A percentile compares a stretch with the other conserved stretches of the same genome.
phyloP scores from a whole-genome alignment of 192 early-diverging fungal species.

The Gaertneriomyces sp. region DNA sequence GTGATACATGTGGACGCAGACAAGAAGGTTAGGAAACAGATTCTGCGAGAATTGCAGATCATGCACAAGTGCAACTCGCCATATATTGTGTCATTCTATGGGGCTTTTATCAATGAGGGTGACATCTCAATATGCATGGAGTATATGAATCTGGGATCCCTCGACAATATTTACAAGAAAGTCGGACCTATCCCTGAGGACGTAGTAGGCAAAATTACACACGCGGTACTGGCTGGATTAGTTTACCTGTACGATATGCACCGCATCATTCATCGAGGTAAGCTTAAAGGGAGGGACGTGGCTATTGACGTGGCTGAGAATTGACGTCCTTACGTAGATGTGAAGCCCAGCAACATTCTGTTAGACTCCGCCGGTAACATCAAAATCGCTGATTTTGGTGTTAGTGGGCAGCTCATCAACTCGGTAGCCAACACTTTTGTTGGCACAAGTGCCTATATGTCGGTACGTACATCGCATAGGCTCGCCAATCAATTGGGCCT shows the following conservation, averaged over 20 bases:
- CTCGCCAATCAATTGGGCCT: not conserved
- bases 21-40: slow-evolving; percentile 66
- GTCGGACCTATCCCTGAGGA: slow-evolving; percentile 81
- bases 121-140: slow-evolving; percentile 96
- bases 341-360: slow-evolving; percentile 98
- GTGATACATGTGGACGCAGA: slow-evolving; percentile 53
- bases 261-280: slow-evolving; percentile 89
- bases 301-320: not conserved
- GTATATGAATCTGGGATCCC: slow-evolving; percentile 89
- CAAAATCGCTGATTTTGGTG: slow-evolving; percentile 98
- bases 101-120: slow-evolving; percentile 81
- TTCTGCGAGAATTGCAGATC: slow-evolving; percentile 87
- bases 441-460: slow-evolving; percentile 96
- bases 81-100: slow-evolving; percentile 93
- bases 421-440: slow-evolving; percentile 92
- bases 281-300: not conserved
- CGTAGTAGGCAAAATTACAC: slow-evolving; percentile 83
- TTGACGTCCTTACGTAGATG: slow-evolving; percentile 55
- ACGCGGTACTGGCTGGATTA: slow-evolving; percentile 85
- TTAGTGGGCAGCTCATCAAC: slow-evolving; percentile 84
- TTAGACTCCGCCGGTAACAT: slow-evolving; percentile 84
- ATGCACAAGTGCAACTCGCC: slow-evolving; percentile 85
- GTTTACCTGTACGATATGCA: slow-evolving; percentile 88
- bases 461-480: slow-evolving; percentile 50
- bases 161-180: slow-evolving; percentile 88